phyloP scores from a whole-genome alignment of 306 rosid species.

The Trifolium subterraneum region DNA sequence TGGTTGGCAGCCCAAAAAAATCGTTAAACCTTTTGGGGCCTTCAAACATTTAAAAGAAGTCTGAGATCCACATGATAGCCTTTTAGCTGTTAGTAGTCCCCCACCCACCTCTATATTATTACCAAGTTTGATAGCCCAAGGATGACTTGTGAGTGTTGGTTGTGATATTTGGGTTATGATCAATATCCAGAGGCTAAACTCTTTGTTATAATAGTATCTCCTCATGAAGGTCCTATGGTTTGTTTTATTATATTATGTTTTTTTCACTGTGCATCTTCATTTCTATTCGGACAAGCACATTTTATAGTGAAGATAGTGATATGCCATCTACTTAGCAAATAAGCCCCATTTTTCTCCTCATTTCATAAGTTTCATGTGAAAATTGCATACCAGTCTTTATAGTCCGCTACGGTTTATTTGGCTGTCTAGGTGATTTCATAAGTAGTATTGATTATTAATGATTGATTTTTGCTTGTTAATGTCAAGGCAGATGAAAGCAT shows the following conservation, averaged over 20 bases:
- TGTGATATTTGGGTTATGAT: slow-evolving; percentile 22
- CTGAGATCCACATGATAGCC: not conserved
- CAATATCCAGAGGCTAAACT: not conserved
- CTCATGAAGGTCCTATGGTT: not conserved
- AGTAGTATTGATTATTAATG: slow-evolving; percentile 26
- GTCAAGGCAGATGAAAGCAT: slow-evolving; percentile 78
- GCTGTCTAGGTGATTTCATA: slow-evolving; percentile 18
- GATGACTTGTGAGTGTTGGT: slow-evolving; percentile 22
- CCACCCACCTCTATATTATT: not conserved
- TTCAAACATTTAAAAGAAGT: not conserved
- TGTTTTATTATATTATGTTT: too few relatives aligned
- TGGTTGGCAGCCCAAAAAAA: not conserved
- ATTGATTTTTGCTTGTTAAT: slow-evolving; percentile 37
- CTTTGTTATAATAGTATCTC: not conserved
- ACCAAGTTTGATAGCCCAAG: not conserved
- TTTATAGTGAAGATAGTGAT: not conserved
- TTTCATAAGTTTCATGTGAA: not conserved
- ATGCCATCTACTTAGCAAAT: not conserved
- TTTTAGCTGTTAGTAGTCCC: not conserved
- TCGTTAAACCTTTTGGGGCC: not conserved
- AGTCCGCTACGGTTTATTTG: not conserved
- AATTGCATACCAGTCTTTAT: not conserved
- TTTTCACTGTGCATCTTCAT: not conserved
- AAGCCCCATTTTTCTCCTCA: not conserved
- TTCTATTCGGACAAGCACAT: not conserved